Evolutionary conservation across 2,329 filamentous ascomycete species (phyloP), one percentile per base, ranked within the genome.

Genomic region (Cladosporium sp.): DNA sequence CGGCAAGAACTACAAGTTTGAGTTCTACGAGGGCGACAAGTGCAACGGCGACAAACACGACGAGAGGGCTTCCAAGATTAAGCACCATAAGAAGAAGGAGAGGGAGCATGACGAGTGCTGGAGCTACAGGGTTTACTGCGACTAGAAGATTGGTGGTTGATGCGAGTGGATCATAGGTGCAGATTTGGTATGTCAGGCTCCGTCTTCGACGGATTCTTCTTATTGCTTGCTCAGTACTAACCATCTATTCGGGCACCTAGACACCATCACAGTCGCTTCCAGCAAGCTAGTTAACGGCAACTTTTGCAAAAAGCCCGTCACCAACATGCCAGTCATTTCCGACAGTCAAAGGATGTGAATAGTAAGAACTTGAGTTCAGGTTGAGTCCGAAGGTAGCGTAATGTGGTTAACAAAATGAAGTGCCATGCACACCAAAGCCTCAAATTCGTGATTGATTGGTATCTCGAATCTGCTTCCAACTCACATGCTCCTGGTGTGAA

Each of bases 101-200:
- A 40, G 19, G 38, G 18, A 20, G 15, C 15, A 13, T 4, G 19
- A 40, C n/a, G 18, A 40, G 38, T 19, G 38, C 18, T 40, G 38
- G 38, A 40, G 38, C 38, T 40, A 40, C 20, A 40, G 19, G 20
- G 38, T 18, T 19, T 40, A 19, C 38, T 40, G 38, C 38, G 38
- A 19, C n/a, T 40, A 18, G n/a, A 40, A 40, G 37, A 4, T n/a
- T n/a, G n/a, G n/a, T n/a, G n/a, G n/a, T n/a, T n/a, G 37, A 7
- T 39, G 12, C 29, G n/a, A 11, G n/a, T 12, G n/a, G 11, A 32
- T n/a, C n/a, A 11, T 12, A 32, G 4, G n/a, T 12, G 29, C 29
- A 32, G 29, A 32, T n/a, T 3, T 32, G 29, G 29, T 32, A 32
- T 32, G 29, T 32, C 11, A 7, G 11, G 29, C 29, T 32, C 4